Evolutionary conservation across 2,329 filamentous ascomycete species (phyloP), one percentile per base, ranked within the genome.

Genomic region (Celoporthe dispersa): DNA sequence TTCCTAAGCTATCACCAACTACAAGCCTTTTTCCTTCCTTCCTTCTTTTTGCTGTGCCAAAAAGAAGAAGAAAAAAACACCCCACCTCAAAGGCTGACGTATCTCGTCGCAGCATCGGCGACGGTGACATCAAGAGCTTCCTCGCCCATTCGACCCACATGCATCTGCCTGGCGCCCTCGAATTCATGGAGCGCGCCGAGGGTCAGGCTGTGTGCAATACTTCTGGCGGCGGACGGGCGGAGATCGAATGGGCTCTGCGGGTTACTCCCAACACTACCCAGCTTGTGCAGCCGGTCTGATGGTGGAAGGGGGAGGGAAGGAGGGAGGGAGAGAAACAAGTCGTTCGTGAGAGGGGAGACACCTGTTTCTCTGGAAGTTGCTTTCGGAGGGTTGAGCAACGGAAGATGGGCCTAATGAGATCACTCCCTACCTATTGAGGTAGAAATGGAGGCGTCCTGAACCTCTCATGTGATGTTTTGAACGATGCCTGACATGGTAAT

Each of bases 241-340:
- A 65, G 4, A 64, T 71, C 3, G 53, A 66, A 41, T 71, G 70
- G 70, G 35, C 41, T n/a, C 3, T 71, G 9, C 67, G 64, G 16
- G 28, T 44, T 16, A 8, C 66, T 11, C 60, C 35, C 6, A 62
- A 28, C n/a, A n/a, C n/a, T 19, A 62, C 22, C 35, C 8, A 39
- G n/a, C 6, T 25, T 12, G 19, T n/a, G 44, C n/a, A 41, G n/a
- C n/a, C 25, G n/a, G 59, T 11, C 59, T 61, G 12, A 61, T 8
- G 33, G n/a, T n/a, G n/a, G n/a, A n/a, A n/a, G n/a, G n/a, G n/a
- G n/a, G n/a, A n/a, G n/a, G n/a, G n/a, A n/a, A n/a, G n/a, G n/a
- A n/a, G n/a, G n/a, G 12, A 9, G 37, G 37, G 37, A 11, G 6
- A 2, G 37, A 39, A 39, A 11, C 6, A 39, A 5, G 37, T 39